These are phyloP conservation scores for Epipyxis sp. DNA, from an alignment of 108 stramenopile genomes.

Conservation along the genomic window DNA sequence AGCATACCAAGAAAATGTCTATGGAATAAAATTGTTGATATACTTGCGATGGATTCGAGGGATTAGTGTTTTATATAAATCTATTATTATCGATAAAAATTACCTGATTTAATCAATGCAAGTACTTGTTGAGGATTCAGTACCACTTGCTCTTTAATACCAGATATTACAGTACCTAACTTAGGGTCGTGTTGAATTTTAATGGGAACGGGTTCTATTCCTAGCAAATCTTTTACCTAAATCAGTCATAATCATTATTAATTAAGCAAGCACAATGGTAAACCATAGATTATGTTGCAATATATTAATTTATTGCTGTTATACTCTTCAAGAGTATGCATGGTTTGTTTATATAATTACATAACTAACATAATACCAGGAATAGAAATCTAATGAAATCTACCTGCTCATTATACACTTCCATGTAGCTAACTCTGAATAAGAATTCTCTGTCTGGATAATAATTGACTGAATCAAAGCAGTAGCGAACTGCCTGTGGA, in stretches of 20 bases:
- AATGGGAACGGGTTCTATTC: not conserved
- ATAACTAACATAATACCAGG: not conserved
- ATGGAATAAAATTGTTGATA: too few species aligned
- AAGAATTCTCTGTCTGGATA: constrained; percentile 42
- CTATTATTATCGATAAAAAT: too few species aligned
- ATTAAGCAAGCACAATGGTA: too few species aligned
- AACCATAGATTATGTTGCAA: too few species aligned
- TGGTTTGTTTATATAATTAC: too few species aligned
- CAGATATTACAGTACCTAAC: constrained; percentile 43
- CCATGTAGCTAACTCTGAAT: constrained; percentile 48
- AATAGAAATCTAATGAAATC: too few species aligned
- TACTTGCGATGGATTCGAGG: too few species aligned
- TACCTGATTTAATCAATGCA: constrained; percentile 46
- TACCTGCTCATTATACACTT: constrained; percentile 59
- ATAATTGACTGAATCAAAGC: constrained; percentile 47
- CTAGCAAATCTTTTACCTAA: not conserved
- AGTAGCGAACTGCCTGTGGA: constrained; percentile 51
- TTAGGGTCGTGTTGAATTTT: constrained; percentile 49
- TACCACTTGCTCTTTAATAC: constrained; percentile 52
- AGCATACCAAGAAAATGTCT: too few species aligned
- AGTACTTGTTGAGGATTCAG: constrained; percentile 46
- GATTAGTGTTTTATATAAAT: too few species aligned
- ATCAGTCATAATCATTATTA: too few species aligned
- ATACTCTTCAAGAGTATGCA: too few species aligned
- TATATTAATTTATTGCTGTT: too few species aligned